These are phyloP conservation scores for Canariomyces notabilis DNA, from an alignment of 2,329 filamentous ascomycete genomes.

Conservation along the genomic window DNA sequence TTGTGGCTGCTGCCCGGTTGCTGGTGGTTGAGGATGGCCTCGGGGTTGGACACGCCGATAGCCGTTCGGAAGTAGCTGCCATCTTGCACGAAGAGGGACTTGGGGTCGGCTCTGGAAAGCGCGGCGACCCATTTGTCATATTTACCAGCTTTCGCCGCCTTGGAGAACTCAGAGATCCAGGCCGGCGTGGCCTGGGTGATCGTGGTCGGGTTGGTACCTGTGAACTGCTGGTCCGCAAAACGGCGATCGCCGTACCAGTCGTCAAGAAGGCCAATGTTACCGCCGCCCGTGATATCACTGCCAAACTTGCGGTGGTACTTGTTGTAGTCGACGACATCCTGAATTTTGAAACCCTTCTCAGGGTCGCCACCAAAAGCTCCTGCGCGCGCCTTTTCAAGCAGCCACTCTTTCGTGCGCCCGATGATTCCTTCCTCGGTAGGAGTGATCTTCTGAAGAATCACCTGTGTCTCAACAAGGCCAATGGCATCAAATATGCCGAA, in stretches of 20 bases:
- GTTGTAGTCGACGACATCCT: slow-evolving; percentile 34
- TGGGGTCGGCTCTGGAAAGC: slow-evolving; percentile 27
- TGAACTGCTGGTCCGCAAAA: slow-evolving; percentile 42
- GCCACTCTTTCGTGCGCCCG: slow-evolving; percentile 29
- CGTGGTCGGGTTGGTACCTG: slow-evolving; percentile 40
- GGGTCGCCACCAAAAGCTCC: slow-evolving; percentile 27
- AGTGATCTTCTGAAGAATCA: slow-evolving; percentile 31
- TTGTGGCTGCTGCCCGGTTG: slow-evolving; percentile 27
- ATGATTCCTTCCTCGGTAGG: slow-evolving; percentile 30
- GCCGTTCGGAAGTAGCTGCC: slow-evolving; percentile 40
- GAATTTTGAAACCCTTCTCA: slow-evolving; percentile 29
- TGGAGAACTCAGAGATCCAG: slow-evolving; percentile 33
- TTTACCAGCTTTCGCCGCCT: slow-evolving; percentile 30
- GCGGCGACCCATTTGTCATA: slow-evolving; percentile 31
- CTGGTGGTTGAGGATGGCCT: slow-evolving; percentile 28
- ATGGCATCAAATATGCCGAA: slow-evolving; percentile 31
- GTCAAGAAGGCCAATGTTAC: slow-evolving; percentile 31
- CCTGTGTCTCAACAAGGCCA: slow-evolving; percentile 28
- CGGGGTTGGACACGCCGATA: slow-evolving; percentile 27
- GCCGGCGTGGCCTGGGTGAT: slow-evolving; percentile 36
- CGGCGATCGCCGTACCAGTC: slow-evolving; percentile 41
- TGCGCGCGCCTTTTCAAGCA: slow-evolving; percentile 25
- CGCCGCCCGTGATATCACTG: slow-evolving; percentile 32
- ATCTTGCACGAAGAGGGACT: slow-evolving; percentile 39
- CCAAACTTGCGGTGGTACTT: slow-evolving; percentile 31